Base-by-base conservation (phyloP, 805 yeast genomes). In the Saccharomycopsis oosterbeekiorum region DNA sequence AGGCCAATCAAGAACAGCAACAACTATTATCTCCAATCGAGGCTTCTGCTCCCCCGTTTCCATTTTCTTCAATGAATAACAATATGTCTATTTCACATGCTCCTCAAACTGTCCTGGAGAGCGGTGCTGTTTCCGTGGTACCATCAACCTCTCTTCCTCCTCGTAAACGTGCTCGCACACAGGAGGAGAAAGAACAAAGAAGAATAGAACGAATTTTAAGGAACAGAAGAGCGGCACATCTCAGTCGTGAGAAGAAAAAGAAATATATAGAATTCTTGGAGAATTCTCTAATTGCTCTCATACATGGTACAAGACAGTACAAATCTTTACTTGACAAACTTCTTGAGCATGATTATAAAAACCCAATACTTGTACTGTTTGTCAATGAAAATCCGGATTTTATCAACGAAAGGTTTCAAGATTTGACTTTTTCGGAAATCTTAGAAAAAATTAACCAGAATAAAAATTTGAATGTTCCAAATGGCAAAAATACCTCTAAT, bases 111-210 rank as follows among this genome's bases (percentile, higher is more conserved):
- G 15, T 2, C 9, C 3, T 12, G 4, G 41, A 37, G 4, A 10
- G 11, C 9, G 15, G 15, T 37, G 41, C 34, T 4, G 11, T 26
- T 8, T 4, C 29, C 29, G 34, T 47, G 6, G 53, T 47, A 12
- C 53, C 53, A 15, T 47, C 53, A 21, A 47, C 53, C 2, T 47
- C 63, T 6, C 77, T 93, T 63, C 97, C 97, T 29, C 98, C 98
- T 58, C 82, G 98, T 64, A 94, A 94, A 77, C 83, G 98, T 67
- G 98, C 99, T 4, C 89, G 88, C 78, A 94, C 99, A 40, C 82
- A 88, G 67, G 97, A 92, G 75, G 98, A 93, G 76, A 94, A 93
- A 76, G 98, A 94, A 74, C 98, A 93, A 76, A 86, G 98, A 66
- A 81, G 97, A 57, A 84, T 92, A 60, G 98, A 94, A 75, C 80